Percentiles rank a stretch among this genome's conserved stretches.
These are phyloP conservation scores for Colletotrichum falcatum DNA, from an alignment of 2,329 filamentous ascomycete species.

Conservation along the genomic window DNA sequence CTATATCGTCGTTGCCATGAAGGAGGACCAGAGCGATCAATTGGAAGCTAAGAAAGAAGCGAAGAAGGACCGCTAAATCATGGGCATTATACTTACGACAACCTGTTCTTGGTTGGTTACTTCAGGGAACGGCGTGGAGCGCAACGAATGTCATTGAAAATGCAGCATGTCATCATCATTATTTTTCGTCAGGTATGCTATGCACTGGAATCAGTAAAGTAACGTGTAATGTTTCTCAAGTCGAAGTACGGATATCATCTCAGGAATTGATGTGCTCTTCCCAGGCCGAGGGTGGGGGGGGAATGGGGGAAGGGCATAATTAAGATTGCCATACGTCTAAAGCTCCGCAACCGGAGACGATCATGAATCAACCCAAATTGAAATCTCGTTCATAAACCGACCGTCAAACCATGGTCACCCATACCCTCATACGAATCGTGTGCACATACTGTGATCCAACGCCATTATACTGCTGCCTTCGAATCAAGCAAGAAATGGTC, in stretches of 20 bases:
- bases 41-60: constrained; percentile 54
- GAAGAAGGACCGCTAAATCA: constrained; percentile 62
- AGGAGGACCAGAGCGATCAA: constrained; percentile 76
- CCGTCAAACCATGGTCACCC: constrained; percentile 14
- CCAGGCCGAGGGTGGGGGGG: too few relatives aligned
- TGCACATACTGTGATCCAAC: constrained; percentile 42
- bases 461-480: constrained; percentile 23
- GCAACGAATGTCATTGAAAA: background rate
- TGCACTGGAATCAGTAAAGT: background rate
- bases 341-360: background rate
- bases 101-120: background rate
- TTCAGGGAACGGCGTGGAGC: background rate
- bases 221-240: background rate
- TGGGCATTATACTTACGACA: background rate
- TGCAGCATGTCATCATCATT: background rate
- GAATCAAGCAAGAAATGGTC: background rate
- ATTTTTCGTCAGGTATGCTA: background rate
- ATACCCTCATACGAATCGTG: constrained; percentile 40
- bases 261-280: background rate
- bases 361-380: constrained; percentile 1
- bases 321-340: constrained; percentile 1
- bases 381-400: background rate
- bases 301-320: background rate
- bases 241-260: background rate
- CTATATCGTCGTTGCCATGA: constrained; percentile 94